phyloP scores from a whole-genome alignment of 2,329 filamentous ascomycete species.

The Chaetomium sp. region DNA sequence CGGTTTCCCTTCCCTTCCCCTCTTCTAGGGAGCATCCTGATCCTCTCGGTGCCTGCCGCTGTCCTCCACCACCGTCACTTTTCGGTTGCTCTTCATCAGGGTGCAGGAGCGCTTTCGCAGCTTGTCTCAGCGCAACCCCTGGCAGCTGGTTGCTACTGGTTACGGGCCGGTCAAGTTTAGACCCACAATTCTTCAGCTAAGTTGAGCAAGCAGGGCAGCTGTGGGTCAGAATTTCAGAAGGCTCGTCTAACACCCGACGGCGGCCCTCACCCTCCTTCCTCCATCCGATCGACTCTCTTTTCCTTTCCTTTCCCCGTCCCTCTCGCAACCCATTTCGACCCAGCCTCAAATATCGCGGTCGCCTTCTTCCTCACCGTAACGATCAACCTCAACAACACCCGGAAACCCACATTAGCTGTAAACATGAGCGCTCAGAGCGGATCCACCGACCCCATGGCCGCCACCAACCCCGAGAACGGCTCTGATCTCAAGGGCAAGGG shows the following conservation, averaged over 20 bases:
- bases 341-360: neutral
- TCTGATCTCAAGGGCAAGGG: constrained; percentile 74
- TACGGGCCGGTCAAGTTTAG: constrained; percentile 25
- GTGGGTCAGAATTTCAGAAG: constrained; percentile 16
- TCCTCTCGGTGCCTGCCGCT: neutral
- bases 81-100: neutral
- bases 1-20: neutral
- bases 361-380: constrained; percentile 3
- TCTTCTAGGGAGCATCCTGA: neutral
- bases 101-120: neutral
- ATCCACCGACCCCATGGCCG: constrained; percentile 48
- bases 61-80: neutral
- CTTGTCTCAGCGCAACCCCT: constrained; percentile 10
- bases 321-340: constrained; percentile 15
- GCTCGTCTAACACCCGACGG: constrained; percentile 12
- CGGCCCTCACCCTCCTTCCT: constrained; percentile 16
- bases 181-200: constrained; percentile 31
- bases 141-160: constrained; percentile 36
- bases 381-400: neutral
- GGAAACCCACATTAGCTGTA: constrained; percentile 29
- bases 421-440: constrained; percentile 53
- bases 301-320: constrained; percentile 15
- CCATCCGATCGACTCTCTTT: constrained; percentile 21
- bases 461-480: constrained; percentile 40
- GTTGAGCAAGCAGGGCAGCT: constrained; percentile 8